phyloP scores from a whole-genome alignment of 2,329 filamentous ascomycete species.

The Fusarium dlaminii region DNA sequence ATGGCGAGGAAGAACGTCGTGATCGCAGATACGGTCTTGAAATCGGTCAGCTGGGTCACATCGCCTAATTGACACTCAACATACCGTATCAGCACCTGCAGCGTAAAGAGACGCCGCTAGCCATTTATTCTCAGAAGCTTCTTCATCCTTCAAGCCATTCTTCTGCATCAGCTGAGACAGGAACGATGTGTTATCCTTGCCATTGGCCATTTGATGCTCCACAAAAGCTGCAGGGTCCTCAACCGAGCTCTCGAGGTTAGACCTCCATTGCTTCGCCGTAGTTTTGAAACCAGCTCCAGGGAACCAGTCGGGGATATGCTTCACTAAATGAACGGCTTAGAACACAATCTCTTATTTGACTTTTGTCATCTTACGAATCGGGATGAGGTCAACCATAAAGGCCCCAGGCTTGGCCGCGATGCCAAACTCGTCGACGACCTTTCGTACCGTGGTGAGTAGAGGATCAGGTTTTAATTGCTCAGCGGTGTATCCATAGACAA shows the following conservation, averaged over 20 bases:
- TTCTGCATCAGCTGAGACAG: conserved; percentile 3
- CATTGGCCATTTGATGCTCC: conserved; percentile 6
- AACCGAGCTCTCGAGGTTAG: conserved; percentile 6
- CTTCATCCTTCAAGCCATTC: background rate
- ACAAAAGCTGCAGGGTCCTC: conserved; percentile 28
- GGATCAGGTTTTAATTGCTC: conserved; percentile 18
- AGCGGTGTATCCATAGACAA: conserved; percentile 29
- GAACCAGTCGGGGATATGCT: conserved; percentile 9
- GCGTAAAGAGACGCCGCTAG: conserved; percentile 30
- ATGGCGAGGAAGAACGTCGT: conserved; percentile 29
- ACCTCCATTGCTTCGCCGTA: conserved; percentile 8
- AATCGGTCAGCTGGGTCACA: accelerated
- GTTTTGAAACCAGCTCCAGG: conserved; percentile 23
- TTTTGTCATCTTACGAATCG: background rate
- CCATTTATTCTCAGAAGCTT: conserved; percentile 26
- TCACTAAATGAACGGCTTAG: background rate
- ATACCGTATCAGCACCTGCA: conserved; percentile 33
- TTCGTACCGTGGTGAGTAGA: conserved; percentile 20
- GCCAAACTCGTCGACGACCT: conserved; percentile 28
- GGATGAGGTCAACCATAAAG: conserved; percentile 30
- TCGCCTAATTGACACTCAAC: accelerated
- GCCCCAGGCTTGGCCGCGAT: conserved; percentile 21
- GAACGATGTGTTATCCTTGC: conserved; percentile 18
- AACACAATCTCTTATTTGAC: accelerated
- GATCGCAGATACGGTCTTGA: conserved; percentile 24